Percentiles rank a stretch among this genome's conserved stretches.
Conservation (phyloP, 2,329 filamentous ascomycete genomes). For the Westerdykella sp. region DNA sequence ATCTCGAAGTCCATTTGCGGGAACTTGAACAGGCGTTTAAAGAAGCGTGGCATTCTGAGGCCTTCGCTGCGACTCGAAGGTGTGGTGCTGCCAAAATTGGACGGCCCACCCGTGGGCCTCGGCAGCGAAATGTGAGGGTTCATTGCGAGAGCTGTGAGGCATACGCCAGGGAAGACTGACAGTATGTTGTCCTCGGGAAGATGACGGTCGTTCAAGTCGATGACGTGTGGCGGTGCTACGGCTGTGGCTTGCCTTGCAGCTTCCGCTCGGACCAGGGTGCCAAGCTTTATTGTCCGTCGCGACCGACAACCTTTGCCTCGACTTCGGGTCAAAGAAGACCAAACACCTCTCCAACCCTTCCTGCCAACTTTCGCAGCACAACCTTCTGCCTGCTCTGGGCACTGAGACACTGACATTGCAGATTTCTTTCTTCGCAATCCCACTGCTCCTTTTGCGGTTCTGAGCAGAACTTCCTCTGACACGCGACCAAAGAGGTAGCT, state of each 20-base stretch:
- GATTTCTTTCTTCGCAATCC: no score
- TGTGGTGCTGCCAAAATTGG: slow-evolving; percentile 48
- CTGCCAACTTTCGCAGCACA: no score
- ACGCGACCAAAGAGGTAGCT: no score
- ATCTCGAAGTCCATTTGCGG: slow-evolving; percentile 70
- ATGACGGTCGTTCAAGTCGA: no score
- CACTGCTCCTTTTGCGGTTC: no score
- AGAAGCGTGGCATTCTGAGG: slow-evolving; percentile 60
- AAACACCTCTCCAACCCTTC: no score
- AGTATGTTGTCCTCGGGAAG: no score
- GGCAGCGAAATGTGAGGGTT: slow-evolving; percentile 57
- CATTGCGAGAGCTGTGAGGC: slow-evolving; percentile 34
- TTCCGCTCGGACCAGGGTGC: background rate
- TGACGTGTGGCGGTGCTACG: no score
- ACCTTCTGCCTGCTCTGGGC: no score
- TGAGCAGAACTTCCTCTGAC: background rate
- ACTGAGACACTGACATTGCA: no score
- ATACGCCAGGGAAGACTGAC: background rate
- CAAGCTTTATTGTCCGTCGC: slow-evolving; percentile 13
- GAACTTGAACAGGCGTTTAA: slow-evolving; percentile 65
- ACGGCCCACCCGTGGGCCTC: slow-evolving; percentile 50
- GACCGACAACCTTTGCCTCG: no score
- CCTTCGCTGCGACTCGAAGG: slow-evolving; percentile 46
- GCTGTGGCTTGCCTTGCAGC: no score
- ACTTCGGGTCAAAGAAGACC: background rate